phyloP scores from a whole-genome alignment of 2,329 filamentous ascomycete species.

The Ophiobolus disseminans region DNA sequence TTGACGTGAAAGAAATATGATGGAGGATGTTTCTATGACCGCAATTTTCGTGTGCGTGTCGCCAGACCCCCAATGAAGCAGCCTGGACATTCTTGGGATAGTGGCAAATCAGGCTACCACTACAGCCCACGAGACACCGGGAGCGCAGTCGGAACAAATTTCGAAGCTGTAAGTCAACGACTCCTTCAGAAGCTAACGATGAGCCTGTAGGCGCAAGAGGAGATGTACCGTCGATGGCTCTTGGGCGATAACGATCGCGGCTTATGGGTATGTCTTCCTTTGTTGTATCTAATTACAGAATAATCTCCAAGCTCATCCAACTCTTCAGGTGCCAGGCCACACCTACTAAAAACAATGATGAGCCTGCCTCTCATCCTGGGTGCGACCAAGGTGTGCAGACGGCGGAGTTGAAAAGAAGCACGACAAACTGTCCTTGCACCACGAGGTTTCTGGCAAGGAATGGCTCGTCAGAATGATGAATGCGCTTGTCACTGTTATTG shows the following conservation, averaged over 20 bases:
- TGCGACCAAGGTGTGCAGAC: too few relatives aligned
- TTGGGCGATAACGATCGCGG: conserved; percentile 2
- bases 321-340: neutral
- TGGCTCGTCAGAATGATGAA: too few relatives aligned
- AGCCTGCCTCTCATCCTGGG: too few relatives aligned
- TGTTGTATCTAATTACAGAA: neutral
- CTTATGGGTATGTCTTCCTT: neutral
- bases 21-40: neutral
- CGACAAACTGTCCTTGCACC: too few relatives aligned
- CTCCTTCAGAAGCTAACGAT: neutral
- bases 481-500: too few relatives aligned
- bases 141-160: neutral
- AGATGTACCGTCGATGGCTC: neutral
- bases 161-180: neutral
- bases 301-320: neutral
- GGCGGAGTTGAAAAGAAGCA: too few relatives aligned
- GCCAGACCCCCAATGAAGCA: neutral
- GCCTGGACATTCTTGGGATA: neutral
- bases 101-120: neutral
- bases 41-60: neutral
- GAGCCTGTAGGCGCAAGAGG: neutral
- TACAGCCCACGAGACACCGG: neutral
- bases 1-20: neutral
- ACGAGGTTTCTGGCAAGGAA: too few relatives aligned
- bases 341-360: neutral